Conservation (phyloP, 2,329 filamentous ascomycete genomes). For the Paecilomyces dactylethromorphus region DNA sequence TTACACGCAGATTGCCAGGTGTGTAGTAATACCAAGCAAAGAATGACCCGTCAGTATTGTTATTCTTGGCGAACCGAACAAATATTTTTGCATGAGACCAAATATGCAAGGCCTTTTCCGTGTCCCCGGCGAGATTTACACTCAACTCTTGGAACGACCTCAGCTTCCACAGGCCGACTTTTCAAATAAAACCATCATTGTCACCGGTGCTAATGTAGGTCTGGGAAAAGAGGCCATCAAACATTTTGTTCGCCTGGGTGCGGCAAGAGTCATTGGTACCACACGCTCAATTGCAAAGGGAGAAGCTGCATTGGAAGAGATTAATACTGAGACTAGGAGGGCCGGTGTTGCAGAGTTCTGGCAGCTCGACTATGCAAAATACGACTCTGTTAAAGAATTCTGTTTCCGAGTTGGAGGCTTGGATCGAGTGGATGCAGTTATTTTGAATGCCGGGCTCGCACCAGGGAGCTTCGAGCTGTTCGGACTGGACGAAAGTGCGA, state of each 20-base stretch:
- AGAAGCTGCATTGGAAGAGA: conserved; percentile 34
- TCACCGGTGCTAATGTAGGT: conserved; percentile 8
- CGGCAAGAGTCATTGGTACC: conserved; percentile 21
- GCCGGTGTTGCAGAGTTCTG: conserved; percentile 37
- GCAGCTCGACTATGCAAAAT: conserved; percentile 38
- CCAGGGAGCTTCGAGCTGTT: conserved; percentile 18
- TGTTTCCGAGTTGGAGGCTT: conserved; percentile 21
- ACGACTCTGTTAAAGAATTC: conserved; percentile 33
- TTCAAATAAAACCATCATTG: conserved; percentile 4
- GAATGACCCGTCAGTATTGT: too few species aligned
- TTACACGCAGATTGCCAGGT: too few species aligned
- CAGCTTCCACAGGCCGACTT: neutral
- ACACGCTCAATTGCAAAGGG: conserved; percentile 38
- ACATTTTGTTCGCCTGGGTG: conserved; percentile 5
- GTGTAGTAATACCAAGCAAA: too few species aligned
- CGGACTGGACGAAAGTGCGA: conserved; percentile 39
- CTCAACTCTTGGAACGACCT: neutral
- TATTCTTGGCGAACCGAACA: too few species aligned
- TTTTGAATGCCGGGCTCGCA: conserved; percentile 35
- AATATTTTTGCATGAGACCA: too few species aligned
- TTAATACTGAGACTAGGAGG: conserved; percentile 23
- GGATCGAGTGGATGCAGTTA: conserved; percentile 25
- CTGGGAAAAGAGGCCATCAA: conserved; percentile 4
- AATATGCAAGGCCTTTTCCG: too few species aligned
- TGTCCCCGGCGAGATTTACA: too few species aligned